A percentile compares a stretch with the other conserved stretches of the same genome.
Evolutionary conservation across 2,329 filamentous ascomycete genomes (phyloP).

Genomic region (Colletotrichum magnum): DNA sequence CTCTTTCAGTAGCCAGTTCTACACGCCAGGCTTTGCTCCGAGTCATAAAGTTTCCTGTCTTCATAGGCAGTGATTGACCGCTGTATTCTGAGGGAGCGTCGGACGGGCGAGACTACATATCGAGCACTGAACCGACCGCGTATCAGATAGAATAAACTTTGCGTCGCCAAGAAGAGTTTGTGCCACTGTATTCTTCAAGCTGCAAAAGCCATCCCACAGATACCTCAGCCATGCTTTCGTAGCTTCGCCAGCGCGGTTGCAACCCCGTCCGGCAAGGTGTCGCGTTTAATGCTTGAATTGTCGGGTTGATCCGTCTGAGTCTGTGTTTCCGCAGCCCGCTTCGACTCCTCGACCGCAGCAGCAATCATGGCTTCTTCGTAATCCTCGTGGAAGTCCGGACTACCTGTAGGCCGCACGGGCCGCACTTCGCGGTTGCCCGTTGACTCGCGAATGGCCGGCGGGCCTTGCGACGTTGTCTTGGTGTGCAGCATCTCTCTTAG

Average conservation of each 20-base stretch:
- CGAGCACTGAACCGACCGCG: constrained; percentile 1
- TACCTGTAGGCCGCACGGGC: constrained; percentile 54
- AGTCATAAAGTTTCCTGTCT: constrained; percentile 15
- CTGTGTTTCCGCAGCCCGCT: constrained; percentile 50
- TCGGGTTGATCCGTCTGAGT: constrained; percentile 39
- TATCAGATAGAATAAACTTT: constrained; percentile 23
- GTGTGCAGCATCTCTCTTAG: constrained; percentile 55
- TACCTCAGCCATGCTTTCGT: constrained; percentile 58
- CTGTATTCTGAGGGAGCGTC: not conserved
- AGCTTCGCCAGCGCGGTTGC: constrained; percentile 73
- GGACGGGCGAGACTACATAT: not conserved
- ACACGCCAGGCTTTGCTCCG: not conserved
- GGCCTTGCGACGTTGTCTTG: constrained; percentile 41
- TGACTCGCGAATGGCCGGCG: constrained; percentile 41
- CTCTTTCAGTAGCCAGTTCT: not conserved
- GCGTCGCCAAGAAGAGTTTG: constrained; percentile 11
- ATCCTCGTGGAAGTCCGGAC: constrained; percentile 58
- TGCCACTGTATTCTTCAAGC: not conserved
- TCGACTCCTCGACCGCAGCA: constrained; percentile 62
- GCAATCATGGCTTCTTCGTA: constrained; percentile 63
- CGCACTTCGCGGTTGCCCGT: constrained; percentile 29
- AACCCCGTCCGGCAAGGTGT: constrained; percentile 69
- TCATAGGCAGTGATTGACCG: not conserved
- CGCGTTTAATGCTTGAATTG: constrained; percentile 47
- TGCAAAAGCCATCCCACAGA: not conserved